Evolutionary conservation across 1,139 yeast species (phyloP), one percentile per base, ranked within the genome.

Genomic region (Scheffersomyces parashehatae): DNA sequence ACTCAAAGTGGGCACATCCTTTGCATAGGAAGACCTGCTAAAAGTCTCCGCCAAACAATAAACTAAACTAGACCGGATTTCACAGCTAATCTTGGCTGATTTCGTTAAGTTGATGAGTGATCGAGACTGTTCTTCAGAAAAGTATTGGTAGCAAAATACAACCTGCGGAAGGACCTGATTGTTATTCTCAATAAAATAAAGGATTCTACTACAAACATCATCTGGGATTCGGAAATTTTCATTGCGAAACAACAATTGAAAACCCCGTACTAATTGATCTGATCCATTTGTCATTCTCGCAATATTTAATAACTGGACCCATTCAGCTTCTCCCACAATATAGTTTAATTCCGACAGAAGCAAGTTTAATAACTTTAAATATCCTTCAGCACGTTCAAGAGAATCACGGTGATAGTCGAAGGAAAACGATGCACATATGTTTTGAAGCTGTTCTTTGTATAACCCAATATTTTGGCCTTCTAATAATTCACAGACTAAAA

Each of bases 341-440:
- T 41, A 3, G 34, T 20, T 6, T 26, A 20, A 14, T 30, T 35
- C 16, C 38, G 28, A 6, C 24, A 49, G 35, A 30, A 48, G 39
- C 15, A 44, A 46, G 29, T 48, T 55, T 7, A 52, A 43, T 55
- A 58, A 63, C 35, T 52, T 55, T 34, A 66, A 41, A 38, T 56
- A 60, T 2, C 65, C 75, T 44, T 68, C 74, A 0, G 73, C 74
- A 44, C 60, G 59, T 16, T 58, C 62, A 30, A 47, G 44, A 2
- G 64, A 52, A 35, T 65, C 69, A 33, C 48, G 54, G 41, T 69
- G 73, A 42, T 54, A 62, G 43, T 69, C 67, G 47, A 67, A 72
- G 1, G 35, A 31, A 31, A 31, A 31, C 35, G 20, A 20, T 2
- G 24, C n/a, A 31, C 45, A 44, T 41, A 53, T 50, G 3, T 32